phyloP scores from a whole-genome alignment of 2,329 filamentous ascomycete genomes.

The Chaetomium sp. region DNA sequence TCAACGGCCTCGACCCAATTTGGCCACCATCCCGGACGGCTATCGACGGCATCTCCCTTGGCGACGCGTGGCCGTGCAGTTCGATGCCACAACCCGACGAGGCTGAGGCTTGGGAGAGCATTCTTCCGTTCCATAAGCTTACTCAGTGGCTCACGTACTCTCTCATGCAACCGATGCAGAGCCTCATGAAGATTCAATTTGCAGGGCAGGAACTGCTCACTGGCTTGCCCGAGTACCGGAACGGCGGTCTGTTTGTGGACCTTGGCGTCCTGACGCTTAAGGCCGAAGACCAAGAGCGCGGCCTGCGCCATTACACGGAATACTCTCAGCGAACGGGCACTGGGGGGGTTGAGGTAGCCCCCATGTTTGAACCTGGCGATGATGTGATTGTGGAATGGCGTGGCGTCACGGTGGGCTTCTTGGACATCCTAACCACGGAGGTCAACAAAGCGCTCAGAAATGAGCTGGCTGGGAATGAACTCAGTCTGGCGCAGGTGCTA shows the following conservation, averaged over 20 bases:
- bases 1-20: slow-evolving; percentile 77
- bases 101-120: slow-evolving; percentile 66
- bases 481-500: slow-evolving; percentile 80
- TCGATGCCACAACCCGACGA: slow-evolving; percentile 59
- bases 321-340: slow-evolving; percentile 67
- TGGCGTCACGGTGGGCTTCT: slow-evolving; percentile 54
- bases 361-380: slow-evolving; percentile 53
- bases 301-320: slow-evolving; percentile 44
- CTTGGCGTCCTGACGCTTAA: slow-evolving; percentile 48
- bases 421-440: slow-evolving; percentile 47
- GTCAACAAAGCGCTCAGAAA: slow-evolving; percentile 57
- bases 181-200: slow-evolving; percentile 45
- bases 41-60: slow-evolving; percentile 79
- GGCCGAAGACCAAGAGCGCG: slow-evolving; percentile 35
- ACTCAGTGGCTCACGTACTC: slow-evolving; percentile 81
- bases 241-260: slow-evolving; percentile 63
- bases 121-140: slow-evolving; percentile 74
- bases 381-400: slow-evolving; percentile 61
- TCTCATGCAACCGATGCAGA: slow-evolving; percentile 58
- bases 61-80: slow-evolving; percentile 89
- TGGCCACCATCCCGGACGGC: slow-evolving; percentile 84
- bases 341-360: slow-evolving; percentile 49
- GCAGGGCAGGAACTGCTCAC: slow-evolving; percentile 52
- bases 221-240: slow-evolving; percentile 65
- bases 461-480: slow-evolving; percentile 60